phyloP scores from a whole-genome alignment of 202 grass and related monocot species.

The Carex arenaria region DNA sequence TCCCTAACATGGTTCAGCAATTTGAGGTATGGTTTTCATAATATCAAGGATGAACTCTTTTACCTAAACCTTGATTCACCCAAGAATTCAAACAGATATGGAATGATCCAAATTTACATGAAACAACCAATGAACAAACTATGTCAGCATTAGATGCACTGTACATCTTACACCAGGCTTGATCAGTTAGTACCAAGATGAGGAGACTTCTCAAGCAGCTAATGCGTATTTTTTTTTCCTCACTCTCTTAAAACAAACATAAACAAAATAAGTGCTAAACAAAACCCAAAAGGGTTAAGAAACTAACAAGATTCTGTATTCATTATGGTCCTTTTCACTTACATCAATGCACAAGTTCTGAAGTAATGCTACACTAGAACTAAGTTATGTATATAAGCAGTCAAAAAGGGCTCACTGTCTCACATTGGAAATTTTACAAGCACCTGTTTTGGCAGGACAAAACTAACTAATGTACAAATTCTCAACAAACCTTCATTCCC shows the following conservation, averaged over 20 bases:
- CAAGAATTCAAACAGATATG: neutral
- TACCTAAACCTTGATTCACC: neutral
- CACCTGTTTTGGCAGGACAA: neutral
- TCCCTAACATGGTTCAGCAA: neutral
- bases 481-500: neutral
- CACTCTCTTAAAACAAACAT: neutral
- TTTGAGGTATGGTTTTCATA: neutral
- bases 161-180: neutral
- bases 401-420: neutral
- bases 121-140: neutral
- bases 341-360: neutral
- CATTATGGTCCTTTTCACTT: neutral
- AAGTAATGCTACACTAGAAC: neutral
- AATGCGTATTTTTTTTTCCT: neutral
- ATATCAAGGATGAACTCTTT: neutral
- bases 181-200: neutral
- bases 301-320: neutral
- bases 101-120: neutral
- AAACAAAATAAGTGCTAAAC: neutral
- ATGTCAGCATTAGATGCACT: neutral
- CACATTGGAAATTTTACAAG: neutral
- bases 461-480: neutral
- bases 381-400: neutral
- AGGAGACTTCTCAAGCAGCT: neutral
- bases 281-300: neutral